Percentiles rank a stretch among this genome's conserved stretches.
Conservation (phyloP, 2,329 filamentous ascomycete genomes). For the Scedosporium aurantiacum region DNA sequence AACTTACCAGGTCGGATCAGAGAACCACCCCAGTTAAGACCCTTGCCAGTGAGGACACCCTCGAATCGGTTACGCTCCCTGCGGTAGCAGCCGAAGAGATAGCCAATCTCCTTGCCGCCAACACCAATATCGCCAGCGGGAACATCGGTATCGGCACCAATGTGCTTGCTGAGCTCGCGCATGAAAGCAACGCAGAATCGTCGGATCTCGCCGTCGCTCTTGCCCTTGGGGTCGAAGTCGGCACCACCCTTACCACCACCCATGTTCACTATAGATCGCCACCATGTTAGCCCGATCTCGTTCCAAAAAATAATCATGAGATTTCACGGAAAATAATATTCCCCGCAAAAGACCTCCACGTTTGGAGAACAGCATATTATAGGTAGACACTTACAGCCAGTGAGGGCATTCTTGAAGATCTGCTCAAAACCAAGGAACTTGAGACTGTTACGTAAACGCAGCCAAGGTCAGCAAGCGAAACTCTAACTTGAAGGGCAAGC, state of each 20-base stretch:
- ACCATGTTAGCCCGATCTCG: background rate
- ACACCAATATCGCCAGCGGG: conserved; percentile 97
- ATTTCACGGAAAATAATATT: background rate
- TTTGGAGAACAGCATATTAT: background rate
- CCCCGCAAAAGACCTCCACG: too few species aligned
- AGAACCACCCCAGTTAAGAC: conserved; percentile 80
- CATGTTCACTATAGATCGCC: conserved; percentile 45
- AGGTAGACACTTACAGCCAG: conserved; percentile 58
- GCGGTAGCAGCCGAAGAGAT: conserved; percentile 89
- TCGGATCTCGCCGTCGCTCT: conserved; percentile 93
- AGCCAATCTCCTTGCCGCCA: conserved; percentile 83
- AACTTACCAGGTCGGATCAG: conserved; percentile 65
- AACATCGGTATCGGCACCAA: conserved; percentile 90
- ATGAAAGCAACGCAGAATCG: conserved; percentile 96
- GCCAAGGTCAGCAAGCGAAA: conserved; percentile 25
- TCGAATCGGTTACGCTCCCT: conserved; percentile 83
- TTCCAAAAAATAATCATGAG: background rate
- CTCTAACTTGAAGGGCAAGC: background rate
- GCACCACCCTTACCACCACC: conserved; percentile 95
- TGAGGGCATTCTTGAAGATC: conserved; percentile 99
- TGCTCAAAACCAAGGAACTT: conserved; percentile 99
- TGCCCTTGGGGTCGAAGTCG: conserved; percentile 98
- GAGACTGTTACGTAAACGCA: conserved; percentile 33
- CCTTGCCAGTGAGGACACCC: conserved; percentile 94
- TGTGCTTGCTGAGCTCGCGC: conserved; percentile 90